phyloP scores from a whole-genome alignment of 139 green algal species.

The Trebouxia sp. region DNA sequence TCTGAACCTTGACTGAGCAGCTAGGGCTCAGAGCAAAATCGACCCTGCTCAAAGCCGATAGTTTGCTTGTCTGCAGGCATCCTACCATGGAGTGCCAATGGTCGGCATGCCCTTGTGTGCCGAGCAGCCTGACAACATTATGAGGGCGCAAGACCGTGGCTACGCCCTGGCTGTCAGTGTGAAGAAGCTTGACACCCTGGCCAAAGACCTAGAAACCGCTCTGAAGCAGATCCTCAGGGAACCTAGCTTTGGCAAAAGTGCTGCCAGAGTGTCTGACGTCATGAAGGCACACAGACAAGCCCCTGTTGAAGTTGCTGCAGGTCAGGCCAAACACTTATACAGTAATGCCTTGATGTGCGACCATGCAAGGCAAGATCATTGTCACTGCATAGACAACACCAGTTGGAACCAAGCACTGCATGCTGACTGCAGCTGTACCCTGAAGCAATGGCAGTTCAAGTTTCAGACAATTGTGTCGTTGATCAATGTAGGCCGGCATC shows the following conservation, averaged over 20 bases:
- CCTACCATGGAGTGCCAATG: conserved; percentile 44
- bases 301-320: neutral
- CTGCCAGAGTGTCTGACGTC: neutral
- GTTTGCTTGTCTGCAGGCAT: conserved; percentile 25
- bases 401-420: too few species aligned
- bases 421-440: too few species aligned
- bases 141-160: neutral
- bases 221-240: neutral
- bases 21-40: too few species aligned
- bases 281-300: neutral
- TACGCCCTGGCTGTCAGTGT: neutral
- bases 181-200: too few species aligned
- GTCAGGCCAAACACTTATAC: neutral
- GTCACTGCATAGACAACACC: too few species aligned
- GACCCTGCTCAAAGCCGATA: too few species aligned
- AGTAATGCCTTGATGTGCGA: too few species aligned
- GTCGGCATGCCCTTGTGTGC: conserved; percentile 41
- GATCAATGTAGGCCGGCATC: too few species aligned
- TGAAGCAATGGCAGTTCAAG: too few species aligned
- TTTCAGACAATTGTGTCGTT: too few species aligned
- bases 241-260: neutral
- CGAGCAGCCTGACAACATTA: conserved; percentile 39
- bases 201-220: neutral
- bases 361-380: too few species aligned
- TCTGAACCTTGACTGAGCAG: too few species aligned